Evolutionary conservation across 192 early-diverging fungal species (phyloP), one percentile per base, ranked within the genome.

Genomic region (Backusella westeae): DNA sequence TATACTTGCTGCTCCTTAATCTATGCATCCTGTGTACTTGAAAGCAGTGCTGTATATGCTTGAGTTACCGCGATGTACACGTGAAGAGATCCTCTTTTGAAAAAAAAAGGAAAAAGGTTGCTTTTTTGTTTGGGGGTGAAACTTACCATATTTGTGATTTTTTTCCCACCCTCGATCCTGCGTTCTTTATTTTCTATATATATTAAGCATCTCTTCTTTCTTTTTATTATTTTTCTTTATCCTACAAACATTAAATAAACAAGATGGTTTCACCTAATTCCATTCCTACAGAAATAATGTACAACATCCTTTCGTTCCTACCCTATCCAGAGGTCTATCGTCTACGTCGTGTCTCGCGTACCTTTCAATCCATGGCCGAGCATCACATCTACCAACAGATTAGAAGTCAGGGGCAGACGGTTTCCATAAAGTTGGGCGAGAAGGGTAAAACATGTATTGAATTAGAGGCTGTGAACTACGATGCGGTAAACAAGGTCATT

Each of bases 241-340:
- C 7, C 21, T 21, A 21, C 23, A 71, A 29, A 15, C 19, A 15
- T 6, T 71, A 14, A 26, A 63, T 4, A 63, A 15, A 21, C 46
- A 63, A 63, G 12, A 63, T 63, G 56, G 56, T 29, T 8, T 63
- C 56, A 3, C 23, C 56, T 29, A 26, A 29, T 15, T 29, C 44
- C 21, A 66, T 78, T 38, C 71, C 80, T 7, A 44, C 76, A 39
- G 80, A 81, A 69, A 21, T 81, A 34, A 46, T 77, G 2, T 39
- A 39, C 15, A 66, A 74, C 52, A 66, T 81, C 0, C 77, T 77
- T 39, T 73, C 75, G 6, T 77, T 65, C 26, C 23, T 81, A 32
- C 21, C 71, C 0, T 73, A 74, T 52, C 65, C 42, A 21, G 75
- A 81, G 4, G 29, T 77, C 14, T 81, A 81, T 66, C 35, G 53